Conservation (phyloP, 1,284 basidiomycete genomes). For the Phlebopus sp. region DNA sequence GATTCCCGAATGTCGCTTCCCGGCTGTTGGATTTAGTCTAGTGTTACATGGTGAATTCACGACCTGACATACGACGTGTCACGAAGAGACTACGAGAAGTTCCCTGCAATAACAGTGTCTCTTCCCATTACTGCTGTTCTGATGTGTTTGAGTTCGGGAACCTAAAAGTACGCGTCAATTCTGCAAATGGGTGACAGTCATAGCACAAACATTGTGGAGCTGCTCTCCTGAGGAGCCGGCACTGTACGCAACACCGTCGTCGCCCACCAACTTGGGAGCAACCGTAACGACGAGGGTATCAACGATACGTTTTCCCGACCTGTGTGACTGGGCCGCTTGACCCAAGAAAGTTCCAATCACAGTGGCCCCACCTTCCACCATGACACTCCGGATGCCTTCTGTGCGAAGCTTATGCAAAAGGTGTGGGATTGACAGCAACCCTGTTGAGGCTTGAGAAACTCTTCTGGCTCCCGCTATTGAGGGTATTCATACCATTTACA, state of each 20-base stretch:
- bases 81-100: constrained; percentile 12
- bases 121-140: constrained; percentile 39
- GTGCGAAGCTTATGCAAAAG: constrained; percentile 53
- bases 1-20: no score
- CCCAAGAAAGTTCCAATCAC: constrained; percentile 79
- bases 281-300: constrained; percentile 81
- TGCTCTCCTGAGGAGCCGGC: constrained; percentile 13
- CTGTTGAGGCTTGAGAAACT: constrained; percentile 28
- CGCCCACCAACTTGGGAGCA: constrained; percentile 78
- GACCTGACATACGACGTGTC: no score
- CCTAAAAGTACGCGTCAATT: constrained; percentile 16
- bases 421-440: constrained; percentile 45
- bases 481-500: constrained; percentile 26
- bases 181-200: background rate
- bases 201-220: constrained; percentile 12
- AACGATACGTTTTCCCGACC: constrained; percentile 30
- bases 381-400: constrained; percentile 69
- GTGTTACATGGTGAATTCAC: no score
- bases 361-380: constrained; percentile 93
- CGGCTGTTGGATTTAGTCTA: no score
- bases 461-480: constrained; percentile 6
- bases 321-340: constrained; percentile 13
- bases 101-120: constrained; percentile 41
- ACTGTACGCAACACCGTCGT: constrained; percentile 63
- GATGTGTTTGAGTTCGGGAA: constrained; percentile 31